phyloP scores from a whole-genome alignment of 2,329 filamentous ascomycete species.

The Epichloe hybrida region DNA sequence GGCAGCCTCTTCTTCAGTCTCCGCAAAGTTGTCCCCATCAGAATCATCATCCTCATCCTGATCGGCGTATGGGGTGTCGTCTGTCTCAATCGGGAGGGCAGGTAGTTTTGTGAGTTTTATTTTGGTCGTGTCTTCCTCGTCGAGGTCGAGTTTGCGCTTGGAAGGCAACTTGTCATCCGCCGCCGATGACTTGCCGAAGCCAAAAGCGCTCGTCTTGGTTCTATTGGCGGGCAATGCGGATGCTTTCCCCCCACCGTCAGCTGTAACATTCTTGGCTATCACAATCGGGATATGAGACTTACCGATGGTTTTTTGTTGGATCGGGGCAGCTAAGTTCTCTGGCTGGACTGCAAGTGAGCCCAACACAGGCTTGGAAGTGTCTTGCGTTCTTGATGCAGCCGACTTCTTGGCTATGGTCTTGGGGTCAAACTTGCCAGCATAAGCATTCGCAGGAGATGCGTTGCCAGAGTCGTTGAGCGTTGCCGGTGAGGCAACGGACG shows the following conservation, averaged over 20 bases:
- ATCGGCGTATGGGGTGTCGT: conserved; percentile 46
- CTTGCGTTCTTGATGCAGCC: conserved; percentile 42
- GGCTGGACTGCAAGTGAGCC: conserved; percentile 31
- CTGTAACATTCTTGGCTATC: neutral
- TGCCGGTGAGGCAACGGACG: conserved; percentile 37
- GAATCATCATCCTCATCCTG: conserved; percentile 58
- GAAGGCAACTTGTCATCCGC: conserved; percentile 57
- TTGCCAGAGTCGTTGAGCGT: conserved; percentile 27
- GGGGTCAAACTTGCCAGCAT: conserved; percentile 72
- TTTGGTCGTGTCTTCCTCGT: conserved; percentile 74
- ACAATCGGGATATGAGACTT: conserved; percentile 8
- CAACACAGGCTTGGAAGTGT: conserved; percentile 35
- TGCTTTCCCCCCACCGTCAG: conserved; percentile 16
- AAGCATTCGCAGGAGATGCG: conserved; percentile 41
- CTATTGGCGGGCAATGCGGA: conserved; percentile 52
- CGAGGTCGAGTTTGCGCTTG: conserved; percentile 70
- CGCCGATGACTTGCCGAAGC: conserved; percentile 53
- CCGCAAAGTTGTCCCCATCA: conserved; percentile 64
- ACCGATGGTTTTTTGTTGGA: conserved; percentile 25
- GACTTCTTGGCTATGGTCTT: conserved; percentile 77
- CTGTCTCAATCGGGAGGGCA: conserved; percentile 53
- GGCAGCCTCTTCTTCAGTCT: conserved; percentile 75
- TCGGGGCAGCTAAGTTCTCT: conserved; percentile 18
- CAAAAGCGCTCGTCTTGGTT: conserved; percentile 71
- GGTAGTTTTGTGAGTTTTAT: conserved; percentile 88